Evolutionary conservation across 805 yeast species (phyloP).

Genomic region (Pichia thaimueangensis): DNA sequence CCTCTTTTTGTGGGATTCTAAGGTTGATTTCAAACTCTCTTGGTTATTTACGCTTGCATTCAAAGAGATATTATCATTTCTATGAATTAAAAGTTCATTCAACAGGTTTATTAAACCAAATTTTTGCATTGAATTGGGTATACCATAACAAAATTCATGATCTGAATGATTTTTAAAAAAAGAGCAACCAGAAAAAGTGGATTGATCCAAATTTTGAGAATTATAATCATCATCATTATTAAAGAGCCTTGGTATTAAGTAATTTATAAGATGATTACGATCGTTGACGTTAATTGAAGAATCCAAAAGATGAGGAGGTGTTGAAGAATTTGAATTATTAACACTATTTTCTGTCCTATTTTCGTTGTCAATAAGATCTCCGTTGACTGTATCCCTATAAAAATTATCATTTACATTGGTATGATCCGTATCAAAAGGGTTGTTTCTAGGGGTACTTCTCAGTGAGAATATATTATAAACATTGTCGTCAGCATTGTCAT

Average conservation of each 20-base stretch:
- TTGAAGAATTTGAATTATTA: constrained; percentile 1
- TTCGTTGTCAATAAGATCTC: too few relatives aligned
- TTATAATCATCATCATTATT: not conserved
- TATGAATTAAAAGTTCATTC: constrained; percentile 22
- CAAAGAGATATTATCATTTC: constrained; percentile 8
- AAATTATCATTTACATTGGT: not conserved
- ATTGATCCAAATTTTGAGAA: not conserved
- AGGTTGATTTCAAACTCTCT: too few relatives aligned
- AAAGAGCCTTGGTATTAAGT: not conserved
- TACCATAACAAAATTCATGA: constrained; percentile 17
- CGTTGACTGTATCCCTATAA: not conserved
- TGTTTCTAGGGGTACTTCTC: not conserved
- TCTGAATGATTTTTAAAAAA: constrained; percentile 25
- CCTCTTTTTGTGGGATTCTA: constrained; percentile 15
- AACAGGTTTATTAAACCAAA: constrained; percentile 23
- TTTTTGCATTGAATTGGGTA: constrained; percentile 17
- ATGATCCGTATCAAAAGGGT: not conserved
- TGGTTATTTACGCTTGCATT: not conserved
- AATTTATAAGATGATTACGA: too few relatives aligned
- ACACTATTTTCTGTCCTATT: too few relatives aligned
- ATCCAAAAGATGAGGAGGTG: constrained; percentile 2
- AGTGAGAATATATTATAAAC: not conserved
- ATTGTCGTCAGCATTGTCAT: not conserved
- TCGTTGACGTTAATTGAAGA: not conserved
- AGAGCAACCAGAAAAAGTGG: constrained; percentile 13